Evolutionary conservation across 1,284 basidiomycete species (phyloP).

Genomic region (Peniophora sp.): DNA sequence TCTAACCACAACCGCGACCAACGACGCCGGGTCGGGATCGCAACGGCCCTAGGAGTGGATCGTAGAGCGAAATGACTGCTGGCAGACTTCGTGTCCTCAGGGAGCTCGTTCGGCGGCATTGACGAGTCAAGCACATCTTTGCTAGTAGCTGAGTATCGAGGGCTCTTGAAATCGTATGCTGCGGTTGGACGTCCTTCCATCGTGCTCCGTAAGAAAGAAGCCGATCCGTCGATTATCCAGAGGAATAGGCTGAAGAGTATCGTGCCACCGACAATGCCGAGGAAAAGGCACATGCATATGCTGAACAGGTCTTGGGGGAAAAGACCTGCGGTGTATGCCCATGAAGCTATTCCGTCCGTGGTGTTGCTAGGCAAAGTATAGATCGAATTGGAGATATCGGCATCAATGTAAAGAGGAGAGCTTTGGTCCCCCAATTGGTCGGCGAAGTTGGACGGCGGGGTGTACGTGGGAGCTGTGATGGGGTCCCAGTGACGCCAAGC

Average conservation of each 20-base stretch:
- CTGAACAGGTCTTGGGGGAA: slow-evolving; percentile 80
- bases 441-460: slow-evolving; percentile 58
- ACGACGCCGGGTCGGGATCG: slow-evolving; percentile 11
- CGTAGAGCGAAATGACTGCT: slow-evolving; percentile 24
- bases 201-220: slow-evolving; percentile 28
- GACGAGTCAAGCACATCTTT: slow-evolving; percentile 44
- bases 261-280: slow-evolving; percentile 69
- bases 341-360: slow-evolving; percentile 66
- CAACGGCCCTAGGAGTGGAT: background rate
- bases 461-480: slow-evolving; percentile 48
- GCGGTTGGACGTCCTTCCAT: slow-evolving; percentile 19
- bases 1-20: slow-evolving; percentile 58
- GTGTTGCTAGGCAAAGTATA: slow-evolving; percentile 62
- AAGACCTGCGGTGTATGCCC: slow-evolving; percentile 75
- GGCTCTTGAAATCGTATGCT: slow-evolving; percentile 41
- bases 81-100: slow-evolving; percentile 52
- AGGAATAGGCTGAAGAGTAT: slow-evolving; percentile 62
- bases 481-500: slow-evolving; percentile 58
- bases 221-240: slow-evolving; percentile 63
- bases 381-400: slow-evolving; percentile 57
- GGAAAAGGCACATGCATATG: slow-evolving; percentile 77
- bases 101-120: slow-evolving; percentile 10
- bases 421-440: slow-evolving; percentile 62
- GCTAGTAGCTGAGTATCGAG: slow-evolving; percentile 38
- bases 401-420: slow-evolving; percentile 77